Evolutionary conservation across 345 rosid genomes (phyloP).

Genomic region (Streptanthus diversifolius): DNA sequence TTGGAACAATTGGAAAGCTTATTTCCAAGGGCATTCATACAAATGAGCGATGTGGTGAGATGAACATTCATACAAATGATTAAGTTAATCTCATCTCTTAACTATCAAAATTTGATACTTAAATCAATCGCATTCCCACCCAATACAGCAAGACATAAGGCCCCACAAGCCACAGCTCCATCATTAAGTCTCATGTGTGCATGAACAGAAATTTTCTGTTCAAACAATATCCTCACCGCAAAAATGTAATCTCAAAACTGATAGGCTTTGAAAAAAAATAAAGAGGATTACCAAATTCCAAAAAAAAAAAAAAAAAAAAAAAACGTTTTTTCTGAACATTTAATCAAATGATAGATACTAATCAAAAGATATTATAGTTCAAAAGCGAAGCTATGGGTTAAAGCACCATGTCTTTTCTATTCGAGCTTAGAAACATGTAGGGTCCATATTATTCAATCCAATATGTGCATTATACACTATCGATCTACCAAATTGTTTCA

Average conservation of each 20-base stretch:
- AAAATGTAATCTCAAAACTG: conserved; percentile 8
- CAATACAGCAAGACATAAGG: conserved; percentile 13
- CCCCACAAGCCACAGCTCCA: conserved; percentile 27
- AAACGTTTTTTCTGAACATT: background rate
- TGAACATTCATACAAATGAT: conserved; percentile 1
- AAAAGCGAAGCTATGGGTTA: conserved; percentile 19
- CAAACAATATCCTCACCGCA: conserved; percentile 16
- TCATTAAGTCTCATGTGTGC: conserved; percentile 33
- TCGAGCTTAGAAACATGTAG: conserved; percentile 23
- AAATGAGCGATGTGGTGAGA: conserved; percentile 12
- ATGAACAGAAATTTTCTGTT: conserved; percentile 30
- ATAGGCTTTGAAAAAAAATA: background rate
- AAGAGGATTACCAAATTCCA: background rate
- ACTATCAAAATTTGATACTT: conserved; percentile 1
- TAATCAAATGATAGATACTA: conserved; percentile 23
- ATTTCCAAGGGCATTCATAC: conserved; percentile 2
- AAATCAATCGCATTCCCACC: conserved; percentile 4
- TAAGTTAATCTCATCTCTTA: background rate
- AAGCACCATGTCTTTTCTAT: conserved; percentile 13
- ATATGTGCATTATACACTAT: background rate
- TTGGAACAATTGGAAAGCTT: background rate
- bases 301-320: background rate
- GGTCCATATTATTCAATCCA: conserved; percentile 20
- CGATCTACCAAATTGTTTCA: conserved; percentile 4
- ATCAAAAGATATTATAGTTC: conserved; percentile 11